phyloP scores from a whole-genome alignment of 768 basidiomycete genomes.

The Kwoniella europaea region DNA sequence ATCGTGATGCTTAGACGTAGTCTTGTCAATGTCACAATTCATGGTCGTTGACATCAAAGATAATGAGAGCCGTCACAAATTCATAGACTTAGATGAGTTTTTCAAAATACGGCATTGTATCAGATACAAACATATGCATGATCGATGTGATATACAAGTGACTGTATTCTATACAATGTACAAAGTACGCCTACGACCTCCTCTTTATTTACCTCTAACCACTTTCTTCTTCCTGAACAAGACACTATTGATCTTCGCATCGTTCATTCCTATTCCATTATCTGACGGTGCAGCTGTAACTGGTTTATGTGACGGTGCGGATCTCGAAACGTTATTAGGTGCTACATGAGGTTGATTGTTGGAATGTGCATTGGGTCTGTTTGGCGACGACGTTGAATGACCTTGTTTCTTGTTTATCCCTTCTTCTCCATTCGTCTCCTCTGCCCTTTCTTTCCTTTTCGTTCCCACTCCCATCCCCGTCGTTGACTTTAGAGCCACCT shows the following conservation, averaged over 20 bases:
- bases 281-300: neutral
- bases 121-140: no score
- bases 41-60: no score
- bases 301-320: neutral
- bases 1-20: no score
- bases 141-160: no score
- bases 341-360: neutral
- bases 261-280: conserved; percentile 3
- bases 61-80: no score
- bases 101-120: no score
- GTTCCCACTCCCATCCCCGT: neutral
- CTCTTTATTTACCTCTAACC: conserved; percentile 2
- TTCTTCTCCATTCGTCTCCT: conserved; percentile 1
- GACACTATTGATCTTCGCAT: conserved; percentile 26
- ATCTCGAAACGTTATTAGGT: neutral
- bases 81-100: no score
- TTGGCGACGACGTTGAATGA: neutral
- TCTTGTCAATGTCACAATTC: no score
- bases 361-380: neutral
- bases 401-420: neutral
- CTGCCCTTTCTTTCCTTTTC: conserved; percentile 8
- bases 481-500: no score
- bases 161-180: neutral
- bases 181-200: neutral
- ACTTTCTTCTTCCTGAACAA: conserved; percentile 32